Conservation (phyloP, 2,329 filamentous ascomycete genomes). For the Scleromitrula shiraiana region DNA sequence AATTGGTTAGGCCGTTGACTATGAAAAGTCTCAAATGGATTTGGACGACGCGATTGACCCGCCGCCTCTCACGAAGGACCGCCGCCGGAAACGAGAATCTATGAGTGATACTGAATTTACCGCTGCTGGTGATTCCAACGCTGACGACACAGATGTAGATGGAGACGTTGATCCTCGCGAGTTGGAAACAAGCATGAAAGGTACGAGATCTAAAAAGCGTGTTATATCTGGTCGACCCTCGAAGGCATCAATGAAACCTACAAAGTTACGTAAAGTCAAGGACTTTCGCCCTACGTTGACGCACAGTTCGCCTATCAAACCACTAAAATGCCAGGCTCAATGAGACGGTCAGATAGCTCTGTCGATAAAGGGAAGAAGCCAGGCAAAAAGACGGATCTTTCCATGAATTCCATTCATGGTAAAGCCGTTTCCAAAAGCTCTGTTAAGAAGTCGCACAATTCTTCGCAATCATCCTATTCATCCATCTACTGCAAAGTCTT, state of each 20-base stretch:
- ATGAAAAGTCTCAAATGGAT: constrained; percentile 15
- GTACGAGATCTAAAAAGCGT: constrained; percentile 5
- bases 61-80: constrained; percentile 12
- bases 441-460: not conserved
- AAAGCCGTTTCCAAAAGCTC: not conserved
- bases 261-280: not conserved
- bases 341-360: not conserved
- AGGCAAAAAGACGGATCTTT: not conserved
- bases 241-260: not conserved
- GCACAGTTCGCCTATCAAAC: not conserved
- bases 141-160: constrained; percentile 14
- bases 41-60: constrained; percentile 13
- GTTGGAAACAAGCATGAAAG: constrained; percentile 3
- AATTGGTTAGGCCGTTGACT: constrained; percentile 13
- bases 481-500: not conserved
- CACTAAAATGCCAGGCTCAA: not conserved
- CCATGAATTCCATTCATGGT: not conserved
- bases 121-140: constrained; percentile 25
- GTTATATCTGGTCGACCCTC: not conserved
- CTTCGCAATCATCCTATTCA: not conserved
- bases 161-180: not conserved
- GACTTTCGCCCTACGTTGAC: not conserved
- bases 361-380: not conserved
- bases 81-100: constrained; percentile 9
- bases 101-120: constrained; percentile 28